Evolutionary conservation across 176 grass and related monocot species (phyloP).

Genomic region (Oryza glaberrima): DNA sequence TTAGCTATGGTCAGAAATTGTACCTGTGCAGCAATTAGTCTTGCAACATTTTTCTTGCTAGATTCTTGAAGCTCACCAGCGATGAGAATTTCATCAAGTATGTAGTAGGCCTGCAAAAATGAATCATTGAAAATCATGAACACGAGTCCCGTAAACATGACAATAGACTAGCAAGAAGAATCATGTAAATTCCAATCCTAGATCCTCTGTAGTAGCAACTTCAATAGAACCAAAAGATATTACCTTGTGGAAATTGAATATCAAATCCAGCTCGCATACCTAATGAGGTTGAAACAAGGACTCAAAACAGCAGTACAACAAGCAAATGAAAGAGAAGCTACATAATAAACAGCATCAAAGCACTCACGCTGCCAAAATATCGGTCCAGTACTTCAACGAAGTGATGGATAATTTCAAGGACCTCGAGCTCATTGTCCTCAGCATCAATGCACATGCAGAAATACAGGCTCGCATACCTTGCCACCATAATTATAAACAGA

Average conservation of each 20-base stretch:
- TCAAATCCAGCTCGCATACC: slow-evolving; percentile 99
- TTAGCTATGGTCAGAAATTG: slow-evolving; percentile 12
- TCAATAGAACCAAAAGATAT: not conserved
- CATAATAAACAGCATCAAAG: not conserved
- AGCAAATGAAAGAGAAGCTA: slow-evolving; percentile 21
- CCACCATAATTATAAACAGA: slow-evolving; percentile 31
- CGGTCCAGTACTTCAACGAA: slow-evolving; percentile 97
- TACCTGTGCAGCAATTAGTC: slow-evolving; percentile 93
- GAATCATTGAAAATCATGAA: slow-evolving; percentile 28
- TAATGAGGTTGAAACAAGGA: slow-evolving; percentile 39
- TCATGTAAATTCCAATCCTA: not conserved
- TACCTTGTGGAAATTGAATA: slow-evolving; percentile 99
- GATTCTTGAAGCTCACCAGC: slow-evolving; percentile 97
- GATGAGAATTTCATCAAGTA: slow-evolving; percentile 96
- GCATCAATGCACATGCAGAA: slow-evolving; percentile 99
- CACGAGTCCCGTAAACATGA: not conserved
- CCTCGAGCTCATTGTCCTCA: slow-evolving; percentile 93
- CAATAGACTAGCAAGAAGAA: not conserved
- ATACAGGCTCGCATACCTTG: slow-evolving; percentile 97
- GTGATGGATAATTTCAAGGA: slow-evolving; percentile 98
- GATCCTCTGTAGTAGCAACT: not conserved
- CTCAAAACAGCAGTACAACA: slow-evolving; percentile 23
- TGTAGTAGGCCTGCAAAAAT: slow-evolving; percentile 86
- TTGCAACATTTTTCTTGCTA: slow-evolving; percentile 96
- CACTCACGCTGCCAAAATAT: slow-evolving; percentile 96